These are phyloP conservation scores for Metrosideros polymorpha DNA, from an alignment of 441 rosid genomes.

Conservation along the genomic window DNA sequence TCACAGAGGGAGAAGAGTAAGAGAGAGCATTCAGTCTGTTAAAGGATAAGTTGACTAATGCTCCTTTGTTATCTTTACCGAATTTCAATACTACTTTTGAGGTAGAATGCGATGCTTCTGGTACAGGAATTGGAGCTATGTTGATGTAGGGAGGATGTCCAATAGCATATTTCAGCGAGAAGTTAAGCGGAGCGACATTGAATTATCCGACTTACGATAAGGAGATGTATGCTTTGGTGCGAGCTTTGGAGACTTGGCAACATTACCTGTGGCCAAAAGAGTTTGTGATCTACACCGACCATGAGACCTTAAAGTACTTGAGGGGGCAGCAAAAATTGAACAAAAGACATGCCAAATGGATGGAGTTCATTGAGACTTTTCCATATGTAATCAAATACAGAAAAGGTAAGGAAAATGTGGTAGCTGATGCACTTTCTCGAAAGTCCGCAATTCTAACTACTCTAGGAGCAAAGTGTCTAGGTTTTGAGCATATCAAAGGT, in stretches of 20 bases:
- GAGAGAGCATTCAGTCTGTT: neutral
- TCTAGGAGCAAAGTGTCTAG: too few species aligned
- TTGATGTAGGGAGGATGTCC: neutral
- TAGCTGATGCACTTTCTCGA: too few species aligned
- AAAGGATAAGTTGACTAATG: neutral
- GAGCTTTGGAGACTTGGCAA: neutral
- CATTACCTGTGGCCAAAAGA: neutral
- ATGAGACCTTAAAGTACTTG: neutral
- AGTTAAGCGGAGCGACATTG: neutral
- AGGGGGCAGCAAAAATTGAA: neutral
- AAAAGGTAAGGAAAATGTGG: neutral
- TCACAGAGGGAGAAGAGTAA: neutral
- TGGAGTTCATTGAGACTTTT: neutral
- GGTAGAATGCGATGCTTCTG: neutral
- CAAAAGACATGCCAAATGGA: neutral
- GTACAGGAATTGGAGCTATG: neutral
- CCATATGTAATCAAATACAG: neutral
- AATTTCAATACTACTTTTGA: neutral
- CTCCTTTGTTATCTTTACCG: neutral
- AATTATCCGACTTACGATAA: neutral
- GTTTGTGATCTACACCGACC: neutral
- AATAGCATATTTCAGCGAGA: neutral
- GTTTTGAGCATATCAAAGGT: too few species aligned
- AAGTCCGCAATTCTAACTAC: too few species aligned
- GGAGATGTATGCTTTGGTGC: neutral